Evolutionary conservation across 768 basidiomycete genomes (phyloP).

Genomic region (Brasilioporus rufonigricans): DNA sequence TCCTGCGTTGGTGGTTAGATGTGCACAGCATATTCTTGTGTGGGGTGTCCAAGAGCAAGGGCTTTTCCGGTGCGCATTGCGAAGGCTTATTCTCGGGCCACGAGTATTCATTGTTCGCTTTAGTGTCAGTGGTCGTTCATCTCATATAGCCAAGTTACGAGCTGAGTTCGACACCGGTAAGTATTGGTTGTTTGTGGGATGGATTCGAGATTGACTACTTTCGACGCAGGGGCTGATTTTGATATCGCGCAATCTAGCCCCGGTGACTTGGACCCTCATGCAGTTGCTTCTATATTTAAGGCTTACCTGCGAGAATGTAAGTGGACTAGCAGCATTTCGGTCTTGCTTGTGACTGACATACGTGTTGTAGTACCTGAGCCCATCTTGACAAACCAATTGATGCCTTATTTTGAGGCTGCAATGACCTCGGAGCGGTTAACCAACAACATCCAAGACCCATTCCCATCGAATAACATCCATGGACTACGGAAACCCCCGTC

Average conservation of each 20-base stretch:
- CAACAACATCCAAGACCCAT: slow-evolving; percentile 25
- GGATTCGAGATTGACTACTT: slow-evolving; percentile 3
- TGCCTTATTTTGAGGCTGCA: slow-evolving; percentile 77
- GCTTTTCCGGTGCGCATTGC: slow-evolving; percentile 65
- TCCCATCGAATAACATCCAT: slow-evolving; percentile 36
- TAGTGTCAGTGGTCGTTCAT: slow-evolving; percentile 81
- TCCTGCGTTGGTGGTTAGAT: slow-evolving; percentile 77
- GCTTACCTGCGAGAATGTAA: slow-evolving; percentile 88
- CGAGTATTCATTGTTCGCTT: slow-evolving; percentile 9
- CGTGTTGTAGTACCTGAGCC: slow-evolving; percentile 74
- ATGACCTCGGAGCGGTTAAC: slow-evolving; percentile 51
- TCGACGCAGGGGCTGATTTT: slow-evolving; percentile 79
- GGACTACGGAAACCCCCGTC: slow-evolving; percentile 74
- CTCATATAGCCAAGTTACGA: slow-evolving; percentile 73
- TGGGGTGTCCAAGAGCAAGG: slow-evolving; percentile 90
- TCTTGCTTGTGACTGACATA: slow-evolving; percentile 4
- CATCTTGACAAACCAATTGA: slow-evolving; percentile 70
- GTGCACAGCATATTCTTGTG: slow-evolving; percentile 74
- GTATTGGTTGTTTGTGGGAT: slow-evolving; percentile 17
- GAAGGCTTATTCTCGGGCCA: neutral
- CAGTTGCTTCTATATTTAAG: slow-evolving; percentile 91
- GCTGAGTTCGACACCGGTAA: slow-evolving; percentile 79
- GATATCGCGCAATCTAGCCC: slow-evolving; percentile 76
- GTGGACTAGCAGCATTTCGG: slow-evolving; percentile 31
- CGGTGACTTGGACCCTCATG: slow-evolving; percentile 90